Conservation (phyloP, 1,284 basidiomycete species). For the Cryptococcus sp. region DNA sequence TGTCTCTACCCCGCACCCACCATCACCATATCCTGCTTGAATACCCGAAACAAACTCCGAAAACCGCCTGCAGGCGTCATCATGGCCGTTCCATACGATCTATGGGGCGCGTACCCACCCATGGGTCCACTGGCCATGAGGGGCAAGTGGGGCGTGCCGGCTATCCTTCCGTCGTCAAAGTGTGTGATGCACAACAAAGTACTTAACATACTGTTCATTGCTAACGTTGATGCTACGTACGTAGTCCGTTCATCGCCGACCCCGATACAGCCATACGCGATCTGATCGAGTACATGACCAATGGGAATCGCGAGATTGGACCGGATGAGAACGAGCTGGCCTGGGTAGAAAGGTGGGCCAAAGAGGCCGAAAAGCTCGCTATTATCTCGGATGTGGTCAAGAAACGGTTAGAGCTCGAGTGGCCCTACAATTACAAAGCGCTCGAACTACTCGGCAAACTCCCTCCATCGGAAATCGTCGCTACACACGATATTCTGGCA, state of each 20-base stretch:
- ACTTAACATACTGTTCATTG: background rate
- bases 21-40: slow-evolving; percentile 2
- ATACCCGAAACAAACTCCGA: slow-evolving; percentile 10
- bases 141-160: slow-evolving; percentile 13
- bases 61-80: slow-evolving; percentile 3
- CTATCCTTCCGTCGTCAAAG: slow-evolving; percentile 14
- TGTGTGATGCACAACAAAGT: slow-evolving; percentile 4
- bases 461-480: slow-evolving; percentile 25
- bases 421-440: slow-evolving; percentile 50
- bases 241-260: slow-evolving; percentile 22
- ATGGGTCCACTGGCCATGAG: background rate
- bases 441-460: slow-evolving; percentile 35
- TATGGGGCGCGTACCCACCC: slow-evolving; percentile 5
- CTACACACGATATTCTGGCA: slow-evolving; percentile 29
- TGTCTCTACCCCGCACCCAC: background rate
- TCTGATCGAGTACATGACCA: slow-evolving; percentile 31
- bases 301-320: slow-evolving; percentile 24
- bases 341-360: slow-evolving; percentile 28
- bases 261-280: slow-evolving; percentile 34
- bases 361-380: slow-evolving; percentile 37
- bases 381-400: slow-evolving; percentile 42
- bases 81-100: slow-evolving; percentile 13
- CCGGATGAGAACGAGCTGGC: slow-evolving; percentile 21
- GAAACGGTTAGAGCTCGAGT: slow-evolving; percentile 36
- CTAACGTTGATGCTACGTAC: background rate